Evolutionary conservation across 371 early-diverging fungal genomes (phyloP).

Genomic region (Syncephalastrum racemosum): DNA sequence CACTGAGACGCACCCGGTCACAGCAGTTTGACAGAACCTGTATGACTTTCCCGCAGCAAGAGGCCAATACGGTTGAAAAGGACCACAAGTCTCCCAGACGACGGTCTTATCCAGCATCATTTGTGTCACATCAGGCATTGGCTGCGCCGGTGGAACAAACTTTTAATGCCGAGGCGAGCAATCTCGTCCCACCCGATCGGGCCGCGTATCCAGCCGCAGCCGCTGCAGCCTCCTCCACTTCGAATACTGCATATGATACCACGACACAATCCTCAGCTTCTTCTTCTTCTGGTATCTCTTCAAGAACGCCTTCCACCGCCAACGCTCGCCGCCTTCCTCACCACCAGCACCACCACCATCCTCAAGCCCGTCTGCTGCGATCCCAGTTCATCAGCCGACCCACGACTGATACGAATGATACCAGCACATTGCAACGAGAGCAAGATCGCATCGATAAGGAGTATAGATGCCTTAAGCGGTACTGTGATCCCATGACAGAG

Average conservation of each 20-base stretch:
- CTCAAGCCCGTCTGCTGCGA: not conserved
- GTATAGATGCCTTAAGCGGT: slow-evolving; percentile 7
- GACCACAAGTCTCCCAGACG: too few relatives aligned
- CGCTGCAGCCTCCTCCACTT: too few relatives aligned
- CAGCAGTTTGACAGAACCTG: slow-evolving; percentile 1
- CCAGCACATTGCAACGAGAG: not conserved
- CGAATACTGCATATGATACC: too few relatives aligned
- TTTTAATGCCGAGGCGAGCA: slow-evolving; percentile 27
- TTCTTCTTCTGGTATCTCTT: too few relatives aligned
- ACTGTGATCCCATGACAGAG: slow-evolving; percentile 14
- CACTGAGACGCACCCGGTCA: slow-evolving; percentile 12
- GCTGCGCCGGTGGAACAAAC: slow-evolving; percentile 9
- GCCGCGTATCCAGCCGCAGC: slow-evolving; percentile 14
- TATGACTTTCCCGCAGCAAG: not conserved
- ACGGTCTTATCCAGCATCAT: not conserved
- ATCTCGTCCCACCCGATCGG: slow-evolving; percentile 25
- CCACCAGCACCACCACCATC: not conserved
- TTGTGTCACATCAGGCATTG: slow-evolving; percentile 9
- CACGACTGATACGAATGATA: not conserved
- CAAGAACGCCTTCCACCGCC: too few relatives aligned
- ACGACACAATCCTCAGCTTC: too few relatives aligned
- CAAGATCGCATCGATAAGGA: not conserved
- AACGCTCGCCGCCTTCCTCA: not conserved
- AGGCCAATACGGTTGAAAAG: too few relatives aligned
- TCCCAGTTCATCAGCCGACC: slow-evolving; percentile 9